Percentiles rank a stretch among this genome's conserved stretches.
These are phyloP conservation scores for Flaveria robusta DNA, from an alignment of 129 eudicot species.

Conservation along the genomic window DNA sequence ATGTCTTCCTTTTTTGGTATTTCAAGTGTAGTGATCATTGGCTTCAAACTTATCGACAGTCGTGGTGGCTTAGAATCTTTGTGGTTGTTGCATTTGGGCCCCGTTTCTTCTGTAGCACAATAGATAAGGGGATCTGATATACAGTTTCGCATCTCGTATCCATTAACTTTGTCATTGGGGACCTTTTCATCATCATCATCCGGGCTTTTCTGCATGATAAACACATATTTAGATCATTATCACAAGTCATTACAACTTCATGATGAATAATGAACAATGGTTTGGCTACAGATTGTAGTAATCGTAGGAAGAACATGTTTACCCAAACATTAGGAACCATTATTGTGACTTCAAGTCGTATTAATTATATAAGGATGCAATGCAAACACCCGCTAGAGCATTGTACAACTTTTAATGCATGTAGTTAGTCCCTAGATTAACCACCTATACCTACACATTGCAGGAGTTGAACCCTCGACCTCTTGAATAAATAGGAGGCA, in stretches of 20 bases:
- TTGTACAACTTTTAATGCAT: background rate
- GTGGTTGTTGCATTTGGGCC: slow-evolving; percentile 15
- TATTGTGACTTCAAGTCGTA: no score
- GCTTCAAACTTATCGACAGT: slow-evolving; percentile 24
- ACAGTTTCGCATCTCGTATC: slow-evolving; percentile 42
- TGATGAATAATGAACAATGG: no score
- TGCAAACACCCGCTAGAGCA: background rate
- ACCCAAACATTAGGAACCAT: no score
- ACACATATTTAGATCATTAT: background rate
- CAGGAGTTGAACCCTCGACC: no score
- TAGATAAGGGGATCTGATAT: slow-evolving; percentile 45
- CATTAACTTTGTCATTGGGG: slow-evolving; percentile 17
- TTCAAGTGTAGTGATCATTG: slow-evolving; percentile 49
- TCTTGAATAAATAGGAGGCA: no score
- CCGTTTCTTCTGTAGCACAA: slow-evolving; percentile 33
- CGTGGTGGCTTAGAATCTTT: slow-evolving; percentile 29
- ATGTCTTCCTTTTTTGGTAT: slow-evolving; percentile 54
- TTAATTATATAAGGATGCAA: no score
- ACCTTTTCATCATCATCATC: slow-evolving; percentile 40
- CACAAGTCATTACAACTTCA: background rate
- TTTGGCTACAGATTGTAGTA: no score
- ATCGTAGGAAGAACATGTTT: no score
- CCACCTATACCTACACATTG: no score
- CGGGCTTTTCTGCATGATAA: slow-evolving; percentile 54
- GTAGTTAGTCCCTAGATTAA: background rate